Evolutionary conservation across 352 stramenopile species (phyloP).

Genomic region (Pythium angustatum): DNA sequence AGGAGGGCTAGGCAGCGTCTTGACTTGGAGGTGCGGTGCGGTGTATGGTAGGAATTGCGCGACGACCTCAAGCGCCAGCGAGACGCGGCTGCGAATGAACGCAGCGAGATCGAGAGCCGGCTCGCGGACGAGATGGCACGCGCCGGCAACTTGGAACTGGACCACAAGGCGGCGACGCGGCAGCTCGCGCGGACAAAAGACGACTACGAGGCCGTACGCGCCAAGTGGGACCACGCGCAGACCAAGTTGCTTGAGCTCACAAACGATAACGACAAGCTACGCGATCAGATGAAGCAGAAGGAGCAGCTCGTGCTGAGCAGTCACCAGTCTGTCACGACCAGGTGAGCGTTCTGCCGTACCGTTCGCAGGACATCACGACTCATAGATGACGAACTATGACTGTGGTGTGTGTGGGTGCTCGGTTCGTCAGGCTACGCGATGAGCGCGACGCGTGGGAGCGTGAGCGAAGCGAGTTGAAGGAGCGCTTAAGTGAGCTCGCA

Average conservation of each 20-base stretch:
- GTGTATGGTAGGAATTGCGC: slow-evolving; percentile 40
- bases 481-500: slow-evolving; percentile 50
- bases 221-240: slow-evolving; percentile 56
- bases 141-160: slow-evolving; percentile 52
- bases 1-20: not conserved
- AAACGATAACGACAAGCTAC: slow-evolving; percentile 59
- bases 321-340: slow-evolving; percentile 54
- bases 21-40: not conserved
- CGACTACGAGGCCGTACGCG: slow-evolving; percentile 47
- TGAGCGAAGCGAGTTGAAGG: slow-evolving; percentile 51
- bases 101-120: slow-evolving; percentile 41
- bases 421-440: slow-evolving; percentile 61
- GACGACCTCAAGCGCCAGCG: slow-evolving; percentile 46
- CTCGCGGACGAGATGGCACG: slow-evolving; percentile 51
- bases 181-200: slow-evolving; percentile 49
- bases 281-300: slow-evolving; percentile 78
- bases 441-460: slow-evolving; percentile 53
- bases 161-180: slow-evolving; percentile 50
- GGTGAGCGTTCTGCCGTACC: too few species aligned
- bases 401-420: not conserved
- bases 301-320: slow-evolving; percentile 60
- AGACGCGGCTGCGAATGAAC: slow-evolving; percentile 41
- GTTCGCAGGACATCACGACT: too few species aligned
- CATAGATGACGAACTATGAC: too few species aligned
- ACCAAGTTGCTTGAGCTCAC: slow-evolving; percentile 54